Conservation (phyloP, 345 rosid species). For the Dipteronia sinensis region DNA sequence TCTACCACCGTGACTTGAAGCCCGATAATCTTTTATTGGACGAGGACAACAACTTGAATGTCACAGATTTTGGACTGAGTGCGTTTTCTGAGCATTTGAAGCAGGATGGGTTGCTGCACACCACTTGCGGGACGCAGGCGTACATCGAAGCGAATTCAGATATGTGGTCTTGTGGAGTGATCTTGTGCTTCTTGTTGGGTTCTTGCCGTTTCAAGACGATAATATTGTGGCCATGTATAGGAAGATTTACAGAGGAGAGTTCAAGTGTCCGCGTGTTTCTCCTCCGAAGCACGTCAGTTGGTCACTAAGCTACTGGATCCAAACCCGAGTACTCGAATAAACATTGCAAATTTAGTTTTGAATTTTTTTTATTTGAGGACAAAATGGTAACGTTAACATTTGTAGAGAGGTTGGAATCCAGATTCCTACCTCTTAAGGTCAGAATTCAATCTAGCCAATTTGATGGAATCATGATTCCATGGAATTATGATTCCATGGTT, state of each 20-base stretch:
- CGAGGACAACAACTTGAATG: conserved; percentile 73
- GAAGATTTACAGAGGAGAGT: conserved; percentile 83
- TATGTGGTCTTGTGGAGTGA: conserved; percentile 95
- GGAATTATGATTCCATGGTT: too few species aligned
- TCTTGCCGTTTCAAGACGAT: conserved; percentile 80
- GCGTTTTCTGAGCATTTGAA: conserved; percentile 74
- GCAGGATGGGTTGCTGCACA: conserved; percentile 77
- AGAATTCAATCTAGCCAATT: too few species aligned
- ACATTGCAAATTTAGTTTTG: conserved; percentile 17
- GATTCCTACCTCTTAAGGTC: too few species aligned
- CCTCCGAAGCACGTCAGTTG: conserved; percentile 71
- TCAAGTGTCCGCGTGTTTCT: conserved; percentile 88
- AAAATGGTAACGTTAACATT: too few species aligned
- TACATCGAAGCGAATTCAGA: conserved; percentile 93
- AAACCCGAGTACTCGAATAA: conserved; percentile 61
- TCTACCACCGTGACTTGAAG: conserved; percentile 84
- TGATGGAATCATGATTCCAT: too few species aligned
- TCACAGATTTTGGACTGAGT: conserved; percentile 85
- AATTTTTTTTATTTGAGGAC: too few species aligned
- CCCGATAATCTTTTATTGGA: conserved; percentile 83
- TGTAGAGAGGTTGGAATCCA: too few species aligned
- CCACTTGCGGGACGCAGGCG: conserved; percentile 90
- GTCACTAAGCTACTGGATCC: conserved; percentile 88
- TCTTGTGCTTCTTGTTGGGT: conserved; percentile 84
- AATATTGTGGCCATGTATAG: conserved; percentile 78